Conservation (phyloP, 23 red algal genomes). For the Gracilaria gracilis region DNA sequence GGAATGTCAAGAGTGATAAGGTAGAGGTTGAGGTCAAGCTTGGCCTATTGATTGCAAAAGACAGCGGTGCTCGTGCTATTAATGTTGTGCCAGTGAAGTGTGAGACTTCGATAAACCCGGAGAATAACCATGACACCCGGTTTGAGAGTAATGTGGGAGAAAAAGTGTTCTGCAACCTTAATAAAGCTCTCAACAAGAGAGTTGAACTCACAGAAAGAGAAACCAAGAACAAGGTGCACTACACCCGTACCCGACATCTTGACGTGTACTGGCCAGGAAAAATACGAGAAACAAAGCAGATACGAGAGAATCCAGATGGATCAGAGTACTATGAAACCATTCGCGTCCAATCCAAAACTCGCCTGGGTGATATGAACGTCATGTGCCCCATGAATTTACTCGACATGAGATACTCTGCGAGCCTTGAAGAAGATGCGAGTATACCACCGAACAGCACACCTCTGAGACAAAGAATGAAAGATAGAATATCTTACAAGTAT, state of each 20-base stretch:
- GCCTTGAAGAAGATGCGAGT: conserved; percentile 57
- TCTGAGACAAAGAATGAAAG: conserved; percentile 53
- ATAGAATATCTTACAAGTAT: conserved; percentile 84
- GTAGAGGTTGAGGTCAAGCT: conserved; percentile 90
- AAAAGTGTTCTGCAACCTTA: conserved; percentile 56
- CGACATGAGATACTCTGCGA: conserved; percentile 81
- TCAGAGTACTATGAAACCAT: conserved; percentile 49
- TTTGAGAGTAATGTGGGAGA: conserved; percentile 76
- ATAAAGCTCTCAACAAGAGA: conserved; percentile 58
- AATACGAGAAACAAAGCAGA: conserved; percentile 50
- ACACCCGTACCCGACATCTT: conserved; percentile 36
- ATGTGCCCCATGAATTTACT: conserved; percentile 59
- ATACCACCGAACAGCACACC: conserved; percentile 33
- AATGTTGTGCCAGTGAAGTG: conserved; percentile 58
- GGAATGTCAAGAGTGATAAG: conserved; percentile 57
- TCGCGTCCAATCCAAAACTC: conserved; percentile 64
- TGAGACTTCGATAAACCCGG: conserved; percentile 56
- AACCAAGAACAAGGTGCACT: conserved; percentile 32
- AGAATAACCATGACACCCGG: conserved; percentile 51
- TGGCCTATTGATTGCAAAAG: conserved; percentile 69
- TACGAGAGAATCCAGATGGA: conserved; percentile 23
- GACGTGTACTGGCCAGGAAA: conserved; percentile 53
- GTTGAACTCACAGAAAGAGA: conserved; percentile 48
- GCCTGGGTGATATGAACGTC: conserved; percentile 72
- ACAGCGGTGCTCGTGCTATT: conserved; percentile 37